Conservation (phyloP, 345 rosid genomes). For the Salix brachista region DNA sequence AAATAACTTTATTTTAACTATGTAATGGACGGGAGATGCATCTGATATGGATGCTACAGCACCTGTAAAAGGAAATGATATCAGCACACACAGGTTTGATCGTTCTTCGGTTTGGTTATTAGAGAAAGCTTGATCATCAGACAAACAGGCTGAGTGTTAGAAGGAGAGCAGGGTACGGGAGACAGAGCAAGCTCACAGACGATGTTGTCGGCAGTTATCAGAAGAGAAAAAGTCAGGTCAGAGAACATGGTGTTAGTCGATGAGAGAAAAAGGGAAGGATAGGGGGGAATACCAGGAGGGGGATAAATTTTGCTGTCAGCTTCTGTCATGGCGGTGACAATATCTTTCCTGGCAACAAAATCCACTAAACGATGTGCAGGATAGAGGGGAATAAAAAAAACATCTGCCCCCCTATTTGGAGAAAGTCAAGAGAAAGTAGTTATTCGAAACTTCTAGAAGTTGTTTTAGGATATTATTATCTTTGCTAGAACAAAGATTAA, state of each 20-base stretch:
- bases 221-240: background rate
- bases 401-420: background rate
- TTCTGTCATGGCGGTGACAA: background rate
- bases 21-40: conserved; percentile 50
- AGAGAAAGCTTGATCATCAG: too few relatives aligned
- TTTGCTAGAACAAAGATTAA: conserved; percentile 10
- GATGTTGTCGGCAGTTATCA: background rate
- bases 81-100: background rate
- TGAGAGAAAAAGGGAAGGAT: background rate
- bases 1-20: conserved; percentile 43
- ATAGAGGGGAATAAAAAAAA: background rate
- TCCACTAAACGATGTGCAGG: background rate
- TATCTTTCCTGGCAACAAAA: background rate
- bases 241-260: background rate
- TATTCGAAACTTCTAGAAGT: conserved; percentile 10
- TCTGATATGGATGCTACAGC: conserved; percentile 39
- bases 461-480: background rate
- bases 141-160: too few relatives aligned
- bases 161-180: too few relatives aligned
- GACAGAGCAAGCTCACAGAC: too few relatives aligned
- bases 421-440: background rate
- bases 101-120: too few relatives aligned
- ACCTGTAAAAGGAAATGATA: conserved; percentile 25
- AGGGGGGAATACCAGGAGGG: background rate
- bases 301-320: background rate